Base-by-base conservation (phyloP, 2,329 filamentous ascomycete species). In the Penicillium freii region DNA sequence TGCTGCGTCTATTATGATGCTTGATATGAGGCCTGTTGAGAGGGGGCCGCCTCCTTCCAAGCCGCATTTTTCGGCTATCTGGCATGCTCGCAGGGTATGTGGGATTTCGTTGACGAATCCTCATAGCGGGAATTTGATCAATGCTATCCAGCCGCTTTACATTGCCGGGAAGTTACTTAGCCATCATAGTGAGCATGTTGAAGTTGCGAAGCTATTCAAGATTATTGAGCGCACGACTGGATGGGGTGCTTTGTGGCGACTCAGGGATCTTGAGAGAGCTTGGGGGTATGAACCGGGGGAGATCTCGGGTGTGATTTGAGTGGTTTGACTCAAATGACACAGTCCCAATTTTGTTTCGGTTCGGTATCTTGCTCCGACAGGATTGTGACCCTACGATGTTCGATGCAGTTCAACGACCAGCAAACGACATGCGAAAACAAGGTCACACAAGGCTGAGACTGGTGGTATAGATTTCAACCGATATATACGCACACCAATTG, bases 141-240 rank as follows among this genome's bases (percentile, higher is more conserved):
- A 84, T 62, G 80, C 81, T 7, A 82, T 84, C 7, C 82, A 84
- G 59, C 82, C 82, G 0, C 72, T 84, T 1, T 84, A 80, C 75
- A 74, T 84, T 11, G 82, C 82, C 0, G 82, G 82, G 0, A 77
- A 77, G 51, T 68, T 83, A 11, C 71, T 84, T 19, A 83, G 79
- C 53, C 82, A 84, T 67, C 75, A 73, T 10, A 73, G 72, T 15
- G 74, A 77, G 59, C 74, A 76, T 55, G 58, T 69, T 11, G 59
- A 73, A 25, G 70, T 77, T 8, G 73, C 73, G 1, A 65, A 54
- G 31, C 36, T 69, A 19, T 80, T 83, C 43, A 76, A 76, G 25
- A 76, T 73, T 49, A 83, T 83, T 47, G 81, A 83, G 60, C 66
- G 72, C 21, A 75, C 76, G 59, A 83, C 80, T 2, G 81, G 81